phyloP scores from a whole-genome alignment of 306 rosid species.

The Boehmeria nivea region DNA sequence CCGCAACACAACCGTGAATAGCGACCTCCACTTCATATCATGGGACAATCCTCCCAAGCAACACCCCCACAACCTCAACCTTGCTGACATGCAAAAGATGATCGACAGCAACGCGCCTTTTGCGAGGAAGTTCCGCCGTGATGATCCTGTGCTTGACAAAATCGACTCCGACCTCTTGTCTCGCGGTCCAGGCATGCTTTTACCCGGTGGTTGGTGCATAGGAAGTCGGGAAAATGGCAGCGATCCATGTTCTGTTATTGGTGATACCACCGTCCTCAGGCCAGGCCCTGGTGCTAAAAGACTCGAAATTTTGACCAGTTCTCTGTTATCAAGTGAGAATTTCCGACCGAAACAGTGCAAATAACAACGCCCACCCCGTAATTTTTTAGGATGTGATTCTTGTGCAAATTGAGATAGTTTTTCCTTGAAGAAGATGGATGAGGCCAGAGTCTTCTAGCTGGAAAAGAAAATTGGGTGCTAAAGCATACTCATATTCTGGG shows the following conservation, averaged over 20 bases:
- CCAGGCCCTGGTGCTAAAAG: constrained; percentile 78
- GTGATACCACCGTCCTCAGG: constrained; percentile 55
- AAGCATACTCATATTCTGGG: constrained; percentile 27
- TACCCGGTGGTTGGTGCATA: constrained; percentile 97
- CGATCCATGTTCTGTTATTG: constrained; percentile 67
- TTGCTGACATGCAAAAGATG: constrained; percentile 61
- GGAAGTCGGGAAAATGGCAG: constrained; percentile 69
- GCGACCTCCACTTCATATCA: constrained; percentile 84
- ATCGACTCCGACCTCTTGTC: constrained; percentile 64
- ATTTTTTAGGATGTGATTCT: constrained; percentile 31
- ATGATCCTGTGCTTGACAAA: constrained; percentile 75
- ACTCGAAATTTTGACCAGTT: constrained; percentile 62
- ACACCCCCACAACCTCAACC: constrained; percentile 86
- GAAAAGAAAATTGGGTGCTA: constrained; percentile 30
- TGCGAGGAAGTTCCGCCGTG: constrained; percentile 76
- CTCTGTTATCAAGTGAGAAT: constrained; percentile 55
- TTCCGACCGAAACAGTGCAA: constrained; percentile 84
- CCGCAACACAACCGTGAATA: constrained; percentile 89
- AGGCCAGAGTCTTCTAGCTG: constrained; percentile 28
- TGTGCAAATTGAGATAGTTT: constrained; percentile 26
- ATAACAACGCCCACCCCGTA: constrained; percentile 43
- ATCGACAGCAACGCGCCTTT: constrained; percentile 81
- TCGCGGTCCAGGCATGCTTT: constrained; percentile 58
- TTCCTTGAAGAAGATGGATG: constrained; percentile 26
- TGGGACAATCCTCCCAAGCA: constrained; percentile 99